Evolutionary conservation across 1,284 basidiomycete genomes (phyloP), one percentile per base, ranked within the genome.

Genomic region (Pseudozyma sp.): DNA sequence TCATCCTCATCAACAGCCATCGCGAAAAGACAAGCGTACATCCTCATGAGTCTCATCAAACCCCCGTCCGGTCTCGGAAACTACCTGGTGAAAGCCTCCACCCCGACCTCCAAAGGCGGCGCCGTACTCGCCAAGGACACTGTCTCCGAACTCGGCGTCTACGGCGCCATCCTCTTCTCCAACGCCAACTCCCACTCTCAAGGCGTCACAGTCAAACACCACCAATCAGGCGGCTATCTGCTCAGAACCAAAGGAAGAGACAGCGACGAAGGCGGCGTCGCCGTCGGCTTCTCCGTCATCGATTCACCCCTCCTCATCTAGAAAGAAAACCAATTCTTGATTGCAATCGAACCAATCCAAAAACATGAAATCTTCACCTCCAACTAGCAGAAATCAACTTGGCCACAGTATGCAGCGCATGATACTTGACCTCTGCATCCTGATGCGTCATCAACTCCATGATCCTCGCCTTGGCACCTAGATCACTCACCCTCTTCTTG

Each of bases 401-500:
- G 14, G 64, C 68, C 45, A 81, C 76, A 29, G 82, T 77, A 46
- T 78, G 68, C 29, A 98, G 87, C 5, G 95, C 93, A 68, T 91
- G 90, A 87, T 97, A 98, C 77, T 94, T 90, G 59, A 98, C 94
- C 81, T 98, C 92, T 30, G 92, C 87, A 85, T 96, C 90, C 35
- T 89, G 86, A 85, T 97, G 92, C 5, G 90, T 90, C 92, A 99
- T 95, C 60, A 99, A 88, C 79, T 96, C 91, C 94, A 99, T 97
- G 13, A 95, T 92, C 29, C 91, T 89, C 7, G 90, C 90, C 87
- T 99, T 99, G 11, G 90, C 96, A 33, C 92, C 92, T 35, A 94
- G 87, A 68, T 94, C 91, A 34, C 91, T 90, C 48, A 97, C 88
- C 29, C 90, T 87, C 82, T 71, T 76, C 67, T 80, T 79, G 7